These are phyloP conservation scores for Mortierella hygrophila DNA, from an alignment of 192 early-diverging fungal species.

Conservation along the genomic window DNA sequence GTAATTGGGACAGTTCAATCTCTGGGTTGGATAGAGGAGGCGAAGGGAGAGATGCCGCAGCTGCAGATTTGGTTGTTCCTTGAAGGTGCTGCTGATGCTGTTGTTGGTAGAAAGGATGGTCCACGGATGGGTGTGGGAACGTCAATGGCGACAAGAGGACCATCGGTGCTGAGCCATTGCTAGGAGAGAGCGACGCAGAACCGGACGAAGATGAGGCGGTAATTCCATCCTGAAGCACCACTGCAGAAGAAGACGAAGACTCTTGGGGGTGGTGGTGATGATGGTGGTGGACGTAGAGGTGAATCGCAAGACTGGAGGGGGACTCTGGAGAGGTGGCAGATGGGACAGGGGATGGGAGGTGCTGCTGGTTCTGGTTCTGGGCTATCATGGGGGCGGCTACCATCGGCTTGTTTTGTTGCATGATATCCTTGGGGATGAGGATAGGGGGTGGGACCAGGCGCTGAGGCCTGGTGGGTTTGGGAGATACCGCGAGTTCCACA, in stretches of 20 bases:
- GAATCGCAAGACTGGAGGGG: conserved; percentile 43
- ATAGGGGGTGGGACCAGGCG: conserved; percentile 28
- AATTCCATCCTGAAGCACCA: background rate
- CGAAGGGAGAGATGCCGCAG: background rate
- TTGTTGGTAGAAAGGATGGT: background rate
- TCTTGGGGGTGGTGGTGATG: conserved; percentile 35
- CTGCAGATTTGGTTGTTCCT: no score
- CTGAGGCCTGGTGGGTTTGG: conserved; percentile 10
- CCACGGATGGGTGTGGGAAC: background rate
- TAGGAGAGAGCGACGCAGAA: background rate
- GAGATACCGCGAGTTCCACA: background rate
- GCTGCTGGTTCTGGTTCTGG: conserved; percentile 4
- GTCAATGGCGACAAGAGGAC: conserved; percentile 29
- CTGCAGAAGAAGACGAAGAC: background rate
- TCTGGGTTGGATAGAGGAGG: conserved; percentile 1
- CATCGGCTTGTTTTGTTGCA: background rate
- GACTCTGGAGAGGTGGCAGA: conserved; percentile 37
- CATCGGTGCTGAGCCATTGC: background rate
- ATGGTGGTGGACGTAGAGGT: conserved; percentile 51
- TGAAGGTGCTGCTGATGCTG: background rate
- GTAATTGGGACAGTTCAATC: background rate
- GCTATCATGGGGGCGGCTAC: background rate
- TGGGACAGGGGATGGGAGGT: conserved; percentile 13
- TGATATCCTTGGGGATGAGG: conserved; percentile 18
- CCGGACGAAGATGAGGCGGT: background rate